Percentiles rank a stretch among this genome's conserved stretches.
These are phyloP conservation scores for Coemansia aciculifera DNA, from an alignment of 192 early-diverging fungal species.

Conservation along the genomic window DNA sequence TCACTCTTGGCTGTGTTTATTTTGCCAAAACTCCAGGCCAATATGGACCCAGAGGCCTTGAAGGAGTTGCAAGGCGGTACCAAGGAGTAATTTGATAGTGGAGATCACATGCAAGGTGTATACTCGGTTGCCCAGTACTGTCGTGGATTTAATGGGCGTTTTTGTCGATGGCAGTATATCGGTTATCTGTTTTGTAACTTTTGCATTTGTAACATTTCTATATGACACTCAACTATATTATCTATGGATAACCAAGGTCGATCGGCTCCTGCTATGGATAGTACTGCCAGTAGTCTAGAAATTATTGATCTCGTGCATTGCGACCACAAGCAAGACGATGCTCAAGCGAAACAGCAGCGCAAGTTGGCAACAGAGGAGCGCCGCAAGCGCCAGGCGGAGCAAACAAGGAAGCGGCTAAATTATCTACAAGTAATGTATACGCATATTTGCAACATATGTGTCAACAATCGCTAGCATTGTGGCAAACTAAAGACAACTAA, in stretches of 20 bases:
- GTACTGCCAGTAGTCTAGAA: conserved; percentile 61
- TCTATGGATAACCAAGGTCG: not conserved
- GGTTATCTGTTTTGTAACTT: not conserved
- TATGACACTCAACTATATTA: not conserved
- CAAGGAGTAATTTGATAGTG: conserved; percentile 3
- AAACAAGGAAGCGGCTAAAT: conserved; percentile 56
- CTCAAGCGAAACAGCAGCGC: conserved; percentile 39
- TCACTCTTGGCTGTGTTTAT: conserved; percentile 61
- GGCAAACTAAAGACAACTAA: not conserved
- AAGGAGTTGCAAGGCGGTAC: conserved; percentile 41
- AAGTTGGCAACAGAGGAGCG: conserved; percentile 61
- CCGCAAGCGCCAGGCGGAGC: conserved; percentile 57
- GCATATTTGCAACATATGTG: not conserved
- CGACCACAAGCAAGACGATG: conserved; percentile 53
- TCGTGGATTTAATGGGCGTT: not conserved
- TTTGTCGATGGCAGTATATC: not conserved
- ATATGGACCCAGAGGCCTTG: conserved; percentile 61
- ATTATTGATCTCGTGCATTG: conserved; percentile 63
- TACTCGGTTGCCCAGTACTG: not conserved
- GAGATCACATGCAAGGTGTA: conserved; percentile 2
- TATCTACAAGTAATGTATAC: conserved; percentile 25
- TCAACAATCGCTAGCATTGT: not conserved
- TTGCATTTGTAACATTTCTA: not conserved
- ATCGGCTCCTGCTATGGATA: conserved; percentile 50
- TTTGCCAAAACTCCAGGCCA: conserved; percentile 63